A percentile compares a stretch with the other conserved stretches of the same genome.
These are phyloP conservation scores for Penicillium silybi DNA, from an alignment of 495 filamentous ascomycete species.

Conservation along the genomic window DNA sequence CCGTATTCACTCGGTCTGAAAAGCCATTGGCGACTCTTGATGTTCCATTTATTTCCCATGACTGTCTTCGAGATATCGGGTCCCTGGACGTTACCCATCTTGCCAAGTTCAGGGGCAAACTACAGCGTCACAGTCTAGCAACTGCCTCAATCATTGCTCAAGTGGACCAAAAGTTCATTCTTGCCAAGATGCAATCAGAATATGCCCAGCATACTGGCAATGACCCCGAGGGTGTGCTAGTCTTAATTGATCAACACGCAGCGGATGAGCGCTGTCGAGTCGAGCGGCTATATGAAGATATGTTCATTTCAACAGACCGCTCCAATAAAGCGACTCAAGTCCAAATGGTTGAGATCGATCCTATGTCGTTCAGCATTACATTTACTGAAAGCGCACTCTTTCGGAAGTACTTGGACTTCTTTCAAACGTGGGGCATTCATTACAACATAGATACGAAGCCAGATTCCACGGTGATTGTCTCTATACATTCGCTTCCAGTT, in stretches of 20 bases:
- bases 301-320: conserved; percentile 17
- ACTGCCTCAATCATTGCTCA: conserved; percentile 69
- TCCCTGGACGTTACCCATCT: conserved; percentile 14
- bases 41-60: conserved; percentile 5
- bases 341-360: conserved; percentile 39
- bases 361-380: conserved; percentile 60
- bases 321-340: conserved; percentile 1
- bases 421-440: conserved; percentile 67
- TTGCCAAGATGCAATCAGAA: conserved; percentile 51
- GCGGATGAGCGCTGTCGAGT: conserved; percentile 85
- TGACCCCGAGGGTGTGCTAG: conserved; percentile 39
- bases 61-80: conserved; percentile 10
- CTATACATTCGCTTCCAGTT: conserved; percentile 58
- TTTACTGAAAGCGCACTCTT: conserved; percentile 56
- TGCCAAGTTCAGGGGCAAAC: conserved; percentile 44
- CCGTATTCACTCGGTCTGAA: conserved; percentile 54
- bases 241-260: conserved; percentile 91
- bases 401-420: conserved; percentile 47
- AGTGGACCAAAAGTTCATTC: conserved; percentile 86
- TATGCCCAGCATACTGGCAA: not conserved
- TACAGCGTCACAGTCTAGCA: conserved; percentile 64
- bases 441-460: conserved; percentile 40
- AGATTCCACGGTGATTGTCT: conserved; percentile 28
- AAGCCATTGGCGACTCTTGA: conserved; percentile 40
- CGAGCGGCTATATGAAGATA: conserved; percentile 60